A percentile compares a stretch with the other conserved stretches of the same genome.
These are phyloP conservation scores for Boletus vermiculosoides DNA, from an alignment of 768 basidiomycete genomes.

Conservation along the genomic window DNA sequence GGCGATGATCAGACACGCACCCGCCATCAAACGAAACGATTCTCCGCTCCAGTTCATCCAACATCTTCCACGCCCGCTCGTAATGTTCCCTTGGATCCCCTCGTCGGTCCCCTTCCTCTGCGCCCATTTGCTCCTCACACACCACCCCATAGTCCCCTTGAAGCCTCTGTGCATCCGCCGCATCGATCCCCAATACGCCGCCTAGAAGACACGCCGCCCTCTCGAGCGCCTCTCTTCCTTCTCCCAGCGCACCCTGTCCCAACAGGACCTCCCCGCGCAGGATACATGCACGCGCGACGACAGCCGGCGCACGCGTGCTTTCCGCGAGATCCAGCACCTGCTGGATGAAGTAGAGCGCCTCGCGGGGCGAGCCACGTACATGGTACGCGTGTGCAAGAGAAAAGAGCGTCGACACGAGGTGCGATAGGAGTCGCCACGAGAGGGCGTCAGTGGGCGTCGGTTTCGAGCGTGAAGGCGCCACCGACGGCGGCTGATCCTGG, in stretches of 20 bases:
- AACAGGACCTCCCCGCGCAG: slow-evolving; percentile 70
- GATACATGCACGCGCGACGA: slow-evolving; percentile 63
- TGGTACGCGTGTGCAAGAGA: slow-evolving; percentile 64
- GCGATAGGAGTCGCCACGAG: slow-evolving; percentile 77
- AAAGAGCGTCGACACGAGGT: slow-evolving; percentile 64
- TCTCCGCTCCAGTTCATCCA: slow-evolving; percentile 59
- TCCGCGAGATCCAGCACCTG: slow-evolving; percentile 75
- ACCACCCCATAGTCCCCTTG: slow-evolving; percentile 48
- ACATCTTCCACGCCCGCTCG: slow-evolving; percentile 51
- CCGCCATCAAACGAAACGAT: slow-evolving; percentile 55
- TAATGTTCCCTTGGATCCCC: slow-evolving; percentile 55
- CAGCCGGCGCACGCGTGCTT: slow-evolving; percentile 61
- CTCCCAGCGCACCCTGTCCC: slow-evolving; percentile 56
- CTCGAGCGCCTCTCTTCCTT: slow-evolving; percentile 54
- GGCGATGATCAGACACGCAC: slow-evolving; percentile 33
- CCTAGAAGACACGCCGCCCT: slow-evolving; percentile 47
- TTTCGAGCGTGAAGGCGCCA: slow-evolving; percentile 8
- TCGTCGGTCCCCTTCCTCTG: slow-evolving; percentile 23
- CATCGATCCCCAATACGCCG: slow-evolving; percentile 52
- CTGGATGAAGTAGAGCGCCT: slow-evolving; percentile 80
- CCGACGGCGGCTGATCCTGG: slow-evolving; percentile 25
- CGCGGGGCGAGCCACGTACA: slow-evolving; percentile 74
- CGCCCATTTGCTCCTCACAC: slow-evolving; percentile 30
- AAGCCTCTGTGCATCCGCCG: slow-evolving; percentile 56
- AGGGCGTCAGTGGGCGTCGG: slow-evolving; percentile 47